Base-by-base conservation (phyloP, 768 basidiomycete genomes). In the Peribolospora baueri region DNA sequence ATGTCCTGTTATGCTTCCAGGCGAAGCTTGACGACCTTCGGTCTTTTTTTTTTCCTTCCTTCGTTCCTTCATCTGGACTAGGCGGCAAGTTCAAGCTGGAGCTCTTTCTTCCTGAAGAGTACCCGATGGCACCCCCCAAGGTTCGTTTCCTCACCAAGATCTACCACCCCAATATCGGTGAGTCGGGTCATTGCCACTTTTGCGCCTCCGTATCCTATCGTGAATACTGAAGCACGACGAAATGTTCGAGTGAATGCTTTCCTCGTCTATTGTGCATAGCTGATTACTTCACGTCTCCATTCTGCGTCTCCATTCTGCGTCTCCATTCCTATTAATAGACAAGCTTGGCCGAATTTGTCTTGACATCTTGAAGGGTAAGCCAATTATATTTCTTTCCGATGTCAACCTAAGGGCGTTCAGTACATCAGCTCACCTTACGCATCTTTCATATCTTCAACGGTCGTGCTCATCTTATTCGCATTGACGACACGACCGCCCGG, bases 91-190 rank as follows among this genome's bases (percentile, higher is more conserved):
- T 97, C 72, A 82, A 80, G 63, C 75, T 97, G n/a, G 93, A 98
- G 56, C 73, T 98, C 48, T 98, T 97, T 72, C 73, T 98, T 38
- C 93, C 93, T 4, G 93, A 97, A 69, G 93, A 97, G 68, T 98
- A 98, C 70, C 93, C 93, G 1, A 98, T 98, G 93, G 84, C 82
- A 51, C 91, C 93, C 0, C 93, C 93, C 36, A 98, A 98, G 70
- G 93, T 98, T 56, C 76, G 91, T 61, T 63, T 63, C 60, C 51
- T 61, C 36, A 61, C 58, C 36, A 60, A 62, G 59, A 91, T 95
- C 68, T 97, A 93, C 67, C 93, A 97, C 63, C 93, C 93, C 50
- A 98, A 98, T 68, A 98, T 98, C 70, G 91, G 91, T 93, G 65
- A 64, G 84, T 69, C 50, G 5, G 25, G 1, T 25, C 25, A 25